These are phyloP conservation scores for Aspergillus melleus DNA, from an alignment of 2,329 filamentous ascomycete species.

Conservation along the genomic window DNA sequence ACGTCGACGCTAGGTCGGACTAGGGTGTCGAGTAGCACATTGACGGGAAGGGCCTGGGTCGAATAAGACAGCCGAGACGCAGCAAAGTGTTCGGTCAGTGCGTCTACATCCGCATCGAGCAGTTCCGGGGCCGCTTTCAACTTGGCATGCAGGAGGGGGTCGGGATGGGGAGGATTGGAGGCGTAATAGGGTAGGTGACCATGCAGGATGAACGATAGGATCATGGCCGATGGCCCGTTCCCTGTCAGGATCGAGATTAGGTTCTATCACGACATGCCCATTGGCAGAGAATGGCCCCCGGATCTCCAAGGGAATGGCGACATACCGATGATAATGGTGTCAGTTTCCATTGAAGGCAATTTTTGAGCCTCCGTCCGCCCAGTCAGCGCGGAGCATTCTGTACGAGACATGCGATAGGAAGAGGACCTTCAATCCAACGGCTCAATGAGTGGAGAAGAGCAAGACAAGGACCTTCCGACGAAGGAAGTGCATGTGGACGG, in stretches of 20 bases:
- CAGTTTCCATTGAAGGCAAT: slow-evolving; percentile 36
- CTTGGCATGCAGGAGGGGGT: slow-evolving; percentile 57
- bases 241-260: slow-evolving; percentile 39
- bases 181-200: slow-evolving; percentile 60
- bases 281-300: slow-evolving; percentile 10
- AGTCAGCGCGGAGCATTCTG: slow-evolving; percentile 34
- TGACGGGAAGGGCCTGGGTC: slow-evolving; percentile 60
- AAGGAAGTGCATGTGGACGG: slow-evolving; percentile 18
- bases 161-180: slow-evolving; percentile 53
- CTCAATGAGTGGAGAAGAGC: slow-evolving; percentile 4
- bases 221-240: slow-evolving; percentile 62
- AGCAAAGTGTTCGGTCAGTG: slow-evolving; percentile 58
- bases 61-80: slow-evolving; percentile 61
- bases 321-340: slow-evolving; percentile 48
- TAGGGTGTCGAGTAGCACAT: slow-evolving; percentile 61
- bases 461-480: slow-evolving; percentile 20
- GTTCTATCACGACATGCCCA: slow-evolving; percentile 13
- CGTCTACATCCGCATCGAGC: slow-evolving; percentile 47
- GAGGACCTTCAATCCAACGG: slow-evolving; percentile 6
- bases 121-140: slow-evolving; percentile 50
- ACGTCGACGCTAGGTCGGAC: slow-evolving; percentile 60
- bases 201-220: slow-evolving; percentile 63
- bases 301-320: slow-evolving; percentile 17
- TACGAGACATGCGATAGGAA: slow-evolving; percentile 24
- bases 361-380: slow-evolving; percentile 24